Conservation (phyloP, 257 asterid species). For the Cynanchum wilfordii region DNA sequence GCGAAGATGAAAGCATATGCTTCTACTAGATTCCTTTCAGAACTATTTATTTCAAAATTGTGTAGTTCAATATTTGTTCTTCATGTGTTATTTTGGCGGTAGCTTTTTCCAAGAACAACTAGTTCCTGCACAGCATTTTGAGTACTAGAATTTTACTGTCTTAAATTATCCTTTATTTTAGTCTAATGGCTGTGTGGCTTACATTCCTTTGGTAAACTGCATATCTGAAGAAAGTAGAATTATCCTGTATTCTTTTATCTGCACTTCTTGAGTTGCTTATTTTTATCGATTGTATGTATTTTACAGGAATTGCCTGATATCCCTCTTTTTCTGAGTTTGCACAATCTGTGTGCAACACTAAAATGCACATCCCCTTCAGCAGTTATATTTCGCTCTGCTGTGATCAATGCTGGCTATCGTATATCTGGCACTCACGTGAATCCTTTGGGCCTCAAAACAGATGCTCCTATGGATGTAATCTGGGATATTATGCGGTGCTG, state of each 20-base stretch:
- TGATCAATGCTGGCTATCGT: conserved; percentile 89
- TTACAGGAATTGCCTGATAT: conserved; percentile 86
- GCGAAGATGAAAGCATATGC: neutral
- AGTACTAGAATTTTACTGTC: neutral
- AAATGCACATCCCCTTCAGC: conserved; percentile 98
- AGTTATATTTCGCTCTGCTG: conserved; percentile 89
- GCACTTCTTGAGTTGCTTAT: neutral
- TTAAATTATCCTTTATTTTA: neutral
- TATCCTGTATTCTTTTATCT: neutral
- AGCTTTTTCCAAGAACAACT: neutral
- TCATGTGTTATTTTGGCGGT: neutral
- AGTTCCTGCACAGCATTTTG: neutral
- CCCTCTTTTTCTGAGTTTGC: conserved; percentile 92
- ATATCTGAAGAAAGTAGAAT: neutral
- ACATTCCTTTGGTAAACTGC: neutral
- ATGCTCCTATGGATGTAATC: conserved; percentile 95
- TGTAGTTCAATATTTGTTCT: neutral
- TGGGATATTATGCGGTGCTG: conserved; percentile 99
- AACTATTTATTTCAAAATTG: neutral
- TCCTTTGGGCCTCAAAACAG: conserved; percentile 85
- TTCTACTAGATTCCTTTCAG: neutral
- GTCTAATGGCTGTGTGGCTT: neutral
- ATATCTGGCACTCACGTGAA: conserved; percentile 92
- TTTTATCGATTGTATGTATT: neutral
- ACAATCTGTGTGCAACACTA: conserved; percentile 75